Percentiles rank a stretch among this genome's conserved stretches.
These are phyloP conservation scores for Mycena crocata DNA, from an alignment of 768 basidiomycete species.

Conservation along the genomic window DNA sequence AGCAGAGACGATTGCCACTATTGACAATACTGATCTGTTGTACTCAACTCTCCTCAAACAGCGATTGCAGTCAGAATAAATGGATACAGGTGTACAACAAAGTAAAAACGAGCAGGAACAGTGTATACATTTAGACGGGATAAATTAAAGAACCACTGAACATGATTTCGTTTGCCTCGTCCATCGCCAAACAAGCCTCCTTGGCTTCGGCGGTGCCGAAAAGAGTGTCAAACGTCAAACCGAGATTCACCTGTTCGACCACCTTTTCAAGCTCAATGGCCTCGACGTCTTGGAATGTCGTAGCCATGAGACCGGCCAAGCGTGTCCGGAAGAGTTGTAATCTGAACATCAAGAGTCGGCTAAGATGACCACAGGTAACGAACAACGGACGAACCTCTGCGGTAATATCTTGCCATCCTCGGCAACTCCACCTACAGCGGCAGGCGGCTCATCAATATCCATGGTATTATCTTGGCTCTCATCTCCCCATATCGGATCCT, in stretches of 20 bases:
- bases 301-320: conserved; percentile 78
- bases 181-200: conserved; percentile 79
- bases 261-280: conserved; percentile 78
- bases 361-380: conserved; percentile 10
- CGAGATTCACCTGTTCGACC: conserved; percentile 81
- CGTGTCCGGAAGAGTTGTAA: conserved; percentile 84
- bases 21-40: not conserved
- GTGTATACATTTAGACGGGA: conserved; percentile 24
- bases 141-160: conserved; percentile 68
- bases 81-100: conserved; percentile 24
- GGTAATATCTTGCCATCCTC: conserved; percentile 60
- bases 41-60: not conserved
- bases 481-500: conserved; percentile 75
- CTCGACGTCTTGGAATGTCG: conserved; percentile 79
- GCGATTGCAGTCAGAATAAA: conserved; percentile 2
- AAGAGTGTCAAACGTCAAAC: conserved; percentile 71
- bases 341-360: conserved; percentile 53
- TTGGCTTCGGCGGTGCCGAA: conserved; percentile 89
- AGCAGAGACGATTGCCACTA: conserved; percentile 48
- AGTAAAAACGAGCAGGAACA: conserved; percentile 8
- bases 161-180: conserved; percentile 86
- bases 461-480: conserved; percentile 76
- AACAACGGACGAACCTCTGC: conserved; percentile 64
- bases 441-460: conserved; percentile 58
- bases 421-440: conserved; percentile 44